These are phyloP conservation scores for Pyrrhoderma lamaoense DNA, from an alignment of 1,284 basidiomycete species.

Conservation along the genomic window DNA sequence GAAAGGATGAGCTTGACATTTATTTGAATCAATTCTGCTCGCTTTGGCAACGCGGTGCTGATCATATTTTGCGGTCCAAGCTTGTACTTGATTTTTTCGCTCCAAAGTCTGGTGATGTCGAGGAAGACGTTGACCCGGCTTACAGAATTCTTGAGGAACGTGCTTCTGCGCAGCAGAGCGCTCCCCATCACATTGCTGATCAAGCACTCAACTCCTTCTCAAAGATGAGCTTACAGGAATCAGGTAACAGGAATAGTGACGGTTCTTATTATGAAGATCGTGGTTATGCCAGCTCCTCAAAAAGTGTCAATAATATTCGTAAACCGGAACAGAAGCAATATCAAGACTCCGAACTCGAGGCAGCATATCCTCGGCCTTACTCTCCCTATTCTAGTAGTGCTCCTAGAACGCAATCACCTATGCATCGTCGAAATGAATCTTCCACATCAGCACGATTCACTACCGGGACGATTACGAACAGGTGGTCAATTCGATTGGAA, in stretches of 20 bases:
- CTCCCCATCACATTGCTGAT: slow-evolving; percentile 19
- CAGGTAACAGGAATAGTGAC: slow-evolving; percentile 38
- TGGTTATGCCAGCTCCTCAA: slow-evolving; percentile 29
- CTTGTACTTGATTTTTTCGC: slow-evolving; percentile 84
- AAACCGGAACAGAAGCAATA: neutral
- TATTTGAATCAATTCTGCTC: slow-evolving; percentile 80
- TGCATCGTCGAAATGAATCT: slow-evolving; percentile 6
- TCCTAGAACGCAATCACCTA: slow-evolving; percentile 11
- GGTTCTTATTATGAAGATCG: slow-evolving; percentile 56
- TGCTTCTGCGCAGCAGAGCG: slow-evolving; percentile 25
- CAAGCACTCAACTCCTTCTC: slow-evolving; percentile 42
- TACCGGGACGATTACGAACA: slow-evolving; percentile 9
- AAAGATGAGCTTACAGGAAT: slow-evolving; percentile 35
- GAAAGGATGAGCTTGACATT: slow-evolving; percentile 80
- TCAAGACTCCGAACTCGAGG: slow-evolving; percentile 1
- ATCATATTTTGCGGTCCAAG: slow-evolving; percentile 76
- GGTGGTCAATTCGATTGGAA: neutral
- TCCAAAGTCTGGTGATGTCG: slow-evolving; percentile 82
- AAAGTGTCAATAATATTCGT: neutral
- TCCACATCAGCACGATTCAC: slow-evolving; percentile 4
- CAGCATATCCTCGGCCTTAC: slow-evolving; percentile 7
- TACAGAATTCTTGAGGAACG: slow-evolving; percentile 28
- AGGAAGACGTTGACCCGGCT: slow-evolving; percentile 53
- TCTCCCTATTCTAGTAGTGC: slow-evolving; percentile 10
- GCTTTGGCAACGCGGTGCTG: slow-evolving; percentile 56